Evolutionary conservation across 768 basidiomycete species (phyloP).

Genomic region (Rubroboletus satanas): DNA sequence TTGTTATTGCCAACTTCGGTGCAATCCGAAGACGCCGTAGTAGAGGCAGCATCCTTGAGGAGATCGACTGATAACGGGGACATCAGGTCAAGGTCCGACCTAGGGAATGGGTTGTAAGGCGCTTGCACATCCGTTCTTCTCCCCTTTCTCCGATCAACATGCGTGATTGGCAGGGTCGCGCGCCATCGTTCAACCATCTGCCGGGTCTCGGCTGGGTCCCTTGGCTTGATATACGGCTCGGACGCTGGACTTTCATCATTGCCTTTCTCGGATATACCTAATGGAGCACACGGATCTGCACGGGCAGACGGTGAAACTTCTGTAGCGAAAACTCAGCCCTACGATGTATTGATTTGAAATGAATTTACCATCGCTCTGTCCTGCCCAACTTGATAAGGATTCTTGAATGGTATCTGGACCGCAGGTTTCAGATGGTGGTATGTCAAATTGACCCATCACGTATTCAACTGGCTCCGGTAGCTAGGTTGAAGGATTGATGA

Average conservation of each 20-base stretch:
- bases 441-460: constrained; percentile 27
- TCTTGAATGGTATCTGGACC: constrained; percentile 17
- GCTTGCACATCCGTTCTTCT: constrained; percentile 7
- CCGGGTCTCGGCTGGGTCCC: constrained; percentile 21
- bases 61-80: constrained; percentile 23
- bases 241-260: constrained; percentile 5
- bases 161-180: constrained; percentile 20
- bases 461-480: constrained; percentile 32
- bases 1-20: constrained; percentile 30
- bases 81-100: constrained; percentile 7
- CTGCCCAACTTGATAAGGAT: constrained; percentile 32
- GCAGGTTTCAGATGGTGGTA: constrained; percentile 22
- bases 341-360: not conserved
- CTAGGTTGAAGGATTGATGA: constrained; percentile 10
- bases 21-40: constrained; percentile 29
- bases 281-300: constrained; percentile 6
- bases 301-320: constrained; percentile 26
- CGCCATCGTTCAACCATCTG: constrained; percentile 33
- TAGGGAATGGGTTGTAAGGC: not conserved
- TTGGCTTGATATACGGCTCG: constrained; percentile 22
- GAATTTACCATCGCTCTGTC: constrained; percentile 26
- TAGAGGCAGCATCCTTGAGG: constrained; percentile 24
- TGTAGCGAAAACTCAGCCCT: constrained; percentile 3
- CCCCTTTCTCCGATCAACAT: constrained; percentile 10
- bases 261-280: constrained; percentile 23